Base-by-base conservation (phyloP, 768 basidiomycete genomes). In the Rhizopogon vesiculosus region DNA sequence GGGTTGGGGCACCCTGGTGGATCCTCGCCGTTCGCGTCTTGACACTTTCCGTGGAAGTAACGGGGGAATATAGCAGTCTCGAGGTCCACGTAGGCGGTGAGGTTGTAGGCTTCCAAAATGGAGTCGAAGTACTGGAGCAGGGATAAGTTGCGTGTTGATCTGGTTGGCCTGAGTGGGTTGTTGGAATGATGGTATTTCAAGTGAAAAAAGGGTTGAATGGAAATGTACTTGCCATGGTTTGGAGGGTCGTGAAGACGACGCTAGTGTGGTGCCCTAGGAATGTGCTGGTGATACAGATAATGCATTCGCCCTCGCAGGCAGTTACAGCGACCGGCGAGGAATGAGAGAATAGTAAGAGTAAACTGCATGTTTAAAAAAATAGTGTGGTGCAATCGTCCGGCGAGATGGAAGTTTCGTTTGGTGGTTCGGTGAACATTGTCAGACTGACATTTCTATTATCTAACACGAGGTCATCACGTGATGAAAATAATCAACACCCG, bases 31-130 rank as follows among this genome's bases (percentile, higher is more conserved):
- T 79, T 72, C 22, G 74, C 61, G 46, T 63, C 63, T 64, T 79
- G 78, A 62, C 89, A 90, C 69, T 87, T 91, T 54, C 89, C 89
- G 59, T 91, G 89, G 66, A 91, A 91, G 69, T 72, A 81, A n/a
- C 69, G 64, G 5, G 83, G 82, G 59, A 91, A 91, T 56, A 91
- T 84, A n/a, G 77, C 81, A 42, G 66, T 70, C 61, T 80, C 71
- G 65, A 86, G 73, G 5, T 66, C 63, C 19, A 69, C 51, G 62
- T 78, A 82, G 15, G 79, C 74, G 5, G 66, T 58, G 51, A 73
- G 67, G 45, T 74, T 55, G 71, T 80, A 90, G 3, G 75, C 74
- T 15, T 68, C 57, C 31, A 77, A 50, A 40, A 88, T 62, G 3
- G 85, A 82, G 3, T 66, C 51, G 40, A 87, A 69, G 60, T 80